These are phyloP conservation scores for Peronospora destructor DNA, from an alignment of 352 stramenopile species.

Conservation along the genomic window DNA sequence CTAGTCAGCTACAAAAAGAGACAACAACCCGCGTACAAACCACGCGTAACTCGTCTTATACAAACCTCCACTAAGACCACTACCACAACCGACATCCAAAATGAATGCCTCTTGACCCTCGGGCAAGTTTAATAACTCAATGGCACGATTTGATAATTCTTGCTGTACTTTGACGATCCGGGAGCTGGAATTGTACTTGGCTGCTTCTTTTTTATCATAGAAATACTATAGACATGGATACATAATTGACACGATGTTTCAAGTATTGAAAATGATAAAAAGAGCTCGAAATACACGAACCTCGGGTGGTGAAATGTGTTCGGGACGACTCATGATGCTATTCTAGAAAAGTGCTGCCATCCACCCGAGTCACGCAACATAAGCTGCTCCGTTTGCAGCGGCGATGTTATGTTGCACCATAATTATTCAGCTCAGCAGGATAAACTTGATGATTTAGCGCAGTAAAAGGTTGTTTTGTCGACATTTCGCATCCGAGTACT, in stretches of 20 bases:
- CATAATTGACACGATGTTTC: constrained; percentile 2
- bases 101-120: constrained; percentile 83
- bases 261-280: not conserved
- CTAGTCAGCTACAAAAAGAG: constrained; percentile 3
- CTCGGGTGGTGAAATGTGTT: constrained; percentile 80
- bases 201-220: constrained; percentile 89
- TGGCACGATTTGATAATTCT: constrained; percentile 93
- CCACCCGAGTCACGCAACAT: not conserved
- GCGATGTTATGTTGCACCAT: no score
- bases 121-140: constrained; percentile 96
- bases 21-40: not conserved
- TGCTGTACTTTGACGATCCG: constrained; percentile 90
- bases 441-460: no score
- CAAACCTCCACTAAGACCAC: constrained; percentile 90
- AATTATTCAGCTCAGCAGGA: no score
- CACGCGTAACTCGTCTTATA: constrained; percentile 7
- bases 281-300: constrained; percentile 26
- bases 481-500: no score
- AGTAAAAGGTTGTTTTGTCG: no score
- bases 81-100: constrained; percentile 96
- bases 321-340: constrained; percentile 70
- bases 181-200: constrained; percentile 90
- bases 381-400: no score
- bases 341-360: not conserved
- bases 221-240: constrained; percentile 60